phyloP scores from a whole-genome alignment of 371 early-diverging fungal genomes.

The Parasitella parasitica region DNA sequence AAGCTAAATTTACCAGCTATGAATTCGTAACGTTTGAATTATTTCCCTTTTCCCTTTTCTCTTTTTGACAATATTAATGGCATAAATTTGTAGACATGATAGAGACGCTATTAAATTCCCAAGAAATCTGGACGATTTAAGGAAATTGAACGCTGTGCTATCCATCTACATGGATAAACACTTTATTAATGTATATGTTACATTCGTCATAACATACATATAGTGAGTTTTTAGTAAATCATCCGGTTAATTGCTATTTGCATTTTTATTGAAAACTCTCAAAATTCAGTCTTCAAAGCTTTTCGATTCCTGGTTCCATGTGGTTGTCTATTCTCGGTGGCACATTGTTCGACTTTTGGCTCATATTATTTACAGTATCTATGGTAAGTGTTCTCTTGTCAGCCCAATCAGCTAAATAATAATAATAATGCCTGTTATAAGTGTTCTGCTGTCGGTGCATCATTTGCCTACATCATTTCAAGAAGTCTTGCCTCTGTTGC shows the following conservation, averaged over 20 bases:
- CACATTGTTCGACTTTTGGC: slow-evolving; percentile 60
- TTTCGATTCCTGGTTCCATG: slow-evolving; percentile 70
- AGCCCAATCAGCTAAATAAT: background rate
- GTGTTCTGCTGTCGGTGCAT: slow-evolving; percentile 64
- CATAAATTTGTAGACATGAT: slow-evolving; percentile 42
- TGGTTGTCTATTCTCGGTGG: slow-evolving; percentile 69
- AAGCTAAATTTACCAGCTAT: slow-evolving; percentile 39
- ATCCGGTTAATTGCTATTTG: too few species aligned
- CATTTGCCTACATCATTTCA: slow-evolving; percentile 58
- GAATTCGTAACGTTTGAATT: slow-evolving; percentile 25
- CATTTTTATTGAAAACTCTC: background rate
- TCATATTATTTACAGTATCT: slow-evolving; percentile 55
- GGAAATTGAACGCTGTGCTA: slow-evolving; percentile 54
- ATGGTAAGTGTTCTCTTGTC: slow-evolving; percentile 26
- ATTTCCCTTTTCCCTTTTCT: too few species aligned
- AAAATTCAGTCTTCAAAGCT: slow-evolving; percentile 56
- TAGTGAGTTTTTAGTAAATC: background rate
- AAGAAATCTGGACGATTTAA: slow-evolving; percentile 55
- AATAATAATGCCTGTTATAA: slow-evolving; percentile 2
- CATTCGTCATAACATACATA: slow-evolving; percentile 40
- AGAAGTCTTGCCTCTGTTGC: slow-evolving; percentile 55
- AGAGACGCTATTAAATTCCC: slow-evolving; percentile 58
- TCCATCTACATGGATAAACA: slow-evolving; percentile 58
- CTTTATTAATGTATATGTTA: slow-evolving; percentile 54
- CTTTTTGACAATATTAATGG: background rate